Evolutionary conservation across 108 stramenopile species (phyloP), one percentile per base, ranked within the genome.

Genomic region (Nitzschia sp.): DNA sequence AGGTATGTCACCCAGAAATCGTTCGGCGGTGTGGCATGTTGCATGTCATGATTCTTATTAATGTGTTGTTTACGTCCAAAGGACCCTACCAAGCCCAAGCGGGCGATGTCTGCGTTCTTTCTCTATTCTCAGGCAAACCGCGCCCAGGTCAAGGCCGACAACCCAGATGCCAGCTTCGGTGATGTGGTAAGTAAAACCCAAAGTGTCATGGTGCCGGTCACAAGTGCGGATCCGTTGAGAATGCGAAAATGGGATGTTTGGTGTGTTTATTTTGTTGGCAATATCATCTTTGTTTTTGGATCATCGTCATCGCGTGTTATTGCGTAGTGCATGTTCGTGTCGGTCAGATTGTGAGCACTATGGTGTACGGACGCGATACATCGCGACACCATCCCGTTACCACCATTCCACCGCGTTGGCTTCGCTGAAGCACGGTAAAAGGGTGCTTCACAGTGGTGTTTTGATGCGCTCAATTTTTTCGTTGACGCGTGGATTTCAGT

Each of bases 21-120:
- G 23, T 63, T 18, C 23, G 57, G 0, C 17, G 59, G 27, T 9
- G 29, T 3, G 28, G 68, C 26, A 28, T 42, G 42, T 11, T 58
- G 35, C 28, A 23, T 54, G 29, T 35, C 51, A 32, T 53, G 33
- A 33, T 38, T 25, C 15, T 25, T 42, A 57, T 11, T 28, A 54
- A 11, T 27, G 33, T 58, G 4, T 33, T 31, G 17, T 72, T 34
- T 23, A 34, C 34, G 28, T 47, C 18, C 25, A 34, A 30, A 87
- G 78, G 91, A 92, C 58, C 91, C 91, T 32, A 78, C 81, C 59
- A 83, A 82, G 55, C 91, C 91, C 23, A 92, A 89, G 84, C 71
- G 91, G 29, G 88, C 88, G 72, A 93, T 89, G 90, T 85, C 84
- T 54, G 86, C 89, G 5, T 94, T 91, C 83, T 91, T 94, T 80